phyloP scores from a whole-genome alignment of 768 basidiomycete genomes.

The Russula vinacea region DNA sequence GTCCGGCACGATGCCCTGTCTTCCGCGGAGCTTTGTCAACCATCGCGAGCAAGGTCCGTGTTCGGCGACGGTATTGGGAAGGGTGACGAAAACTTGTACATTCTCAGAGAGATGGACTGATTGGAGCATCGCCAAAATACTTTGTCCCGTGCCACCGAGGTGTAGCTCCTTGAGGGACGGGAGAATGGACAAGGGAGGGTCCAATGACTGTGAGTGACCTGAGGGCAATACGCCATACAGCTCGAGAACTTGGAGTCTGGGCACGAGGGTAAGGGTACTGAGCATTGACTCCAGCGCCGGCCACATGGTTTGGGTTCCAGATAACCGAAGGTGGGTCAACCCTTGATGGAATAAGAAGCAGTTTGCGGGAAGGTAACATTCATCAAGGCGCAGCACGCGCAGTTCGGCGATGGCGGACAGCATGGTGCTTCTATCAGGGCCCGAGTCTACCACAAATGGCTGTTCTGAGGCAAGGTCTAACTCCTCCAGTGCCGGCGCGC shows the following conservation, averaged over 20 bases:
- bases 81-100: conserved; percentile 10
- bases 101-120: conserved; percentile 2
- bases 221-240: conserved; percentile 14
- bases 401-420: neutral
- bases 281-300: conserved; percentile 9
- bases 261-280: conserved; percentile 11
- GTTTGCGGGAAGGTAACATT: conserved; percentile 8
- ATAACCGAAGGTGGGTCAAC: conserved; percentile 17
- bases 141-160: conserved; percentile 6
- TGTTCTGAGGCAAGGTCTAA: conserved; percentile 17
- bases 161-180: conserved; percentile 11
- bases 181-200: neutral
- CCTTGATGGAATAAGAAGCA: conserved; percentile 7
- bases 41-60: conserved; percentile 1
- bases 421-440: neutral
- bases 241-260: conserved; percentile 15
- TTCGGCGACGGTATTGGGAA: conserved; percentile 1
- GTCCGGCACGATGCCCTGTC: neutral
- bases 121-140: conserved; percentile 10
- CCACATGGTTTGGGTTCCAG: conserved; percentile 11
- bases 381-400: conserved; percentile 11
- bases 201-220: neutral
- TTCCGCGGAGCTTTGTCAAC: conserved; percentile 13
- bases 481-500: conserved; percentile 21
- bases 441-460: conserved; percentile 6